Conservation (phyloP, 768 basidiomycete species). For the Amanita polypyramis region DNA sequence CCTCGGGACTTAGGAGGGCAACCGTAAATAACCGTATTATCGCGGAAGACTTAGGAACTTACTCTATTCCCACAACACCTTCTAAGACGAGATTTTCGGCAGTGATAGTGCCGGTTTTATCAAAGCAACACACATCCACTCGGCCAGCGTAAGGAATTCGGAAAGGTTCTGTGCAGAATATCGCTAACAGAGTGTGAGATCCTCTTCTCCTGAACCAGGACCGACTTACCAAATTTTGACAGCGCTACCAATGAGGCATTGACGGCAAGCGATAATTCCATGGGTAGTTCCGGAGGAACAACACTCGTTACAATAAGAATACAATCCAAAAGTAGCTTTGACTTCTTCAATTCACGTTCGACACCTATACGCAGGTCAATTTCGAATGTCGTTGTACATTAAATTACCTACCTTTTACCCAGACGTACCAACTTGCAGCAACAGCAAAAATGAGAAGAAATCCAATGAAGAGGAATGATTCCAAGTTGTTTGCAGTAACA, state of each 20-base stretch:
- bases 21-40: slow-evolving; percentile 9
- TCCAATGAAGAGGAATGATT: slow-evolving; percentile 95
- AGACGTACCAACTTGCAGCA: slow-evolving; percentile 97
- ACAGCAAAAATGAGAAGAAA: slow-evolving; percentile 97
- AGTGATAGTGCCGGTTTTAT: slow-evolving; percentile 98
- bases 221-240: slow-evolving; percentile 74
- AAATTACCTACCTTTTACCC: slow-evolving; percentile 66
- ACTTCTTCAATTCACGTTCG: slow-evolving; percentile 87
- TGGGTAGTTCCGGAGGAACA: slow-evolving; percentile 94
- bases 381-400: not conserved
- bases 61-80: slow-evolving; percentile 89
- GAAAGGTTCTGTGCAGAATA: slow-evolving; percentile 99
- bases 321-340: slow-evolving; percentile 90
- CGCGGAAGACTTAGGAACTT: slow-evolving; percentile 19
- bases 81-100: slow-evolving; percentile 92
- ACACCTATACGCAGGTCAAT: slow-evolving; percentile 44
- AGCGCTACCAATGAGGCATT: slow-evolving; percentile 91
- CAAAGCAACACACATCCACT: slow-evolving; percentile 97
- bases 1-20: slow-evolving; percentile 31
- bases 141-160: slow-evolving; percentile 92
- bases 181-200: slow-evolving; percentile 42
- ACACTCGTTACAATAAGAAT: slow-evolving; percentile 95
- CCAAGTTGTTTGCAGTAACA: slow-evolving; percentile 91
- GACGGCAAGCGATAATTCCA: slow-evolving; percentile 95
- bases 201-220: not conserved